Evolutionary conservation across 2,329 filamentous ascomycete genomes (phyloP).

Genomic region (Ophiocordyceps sinensis): DNA sequence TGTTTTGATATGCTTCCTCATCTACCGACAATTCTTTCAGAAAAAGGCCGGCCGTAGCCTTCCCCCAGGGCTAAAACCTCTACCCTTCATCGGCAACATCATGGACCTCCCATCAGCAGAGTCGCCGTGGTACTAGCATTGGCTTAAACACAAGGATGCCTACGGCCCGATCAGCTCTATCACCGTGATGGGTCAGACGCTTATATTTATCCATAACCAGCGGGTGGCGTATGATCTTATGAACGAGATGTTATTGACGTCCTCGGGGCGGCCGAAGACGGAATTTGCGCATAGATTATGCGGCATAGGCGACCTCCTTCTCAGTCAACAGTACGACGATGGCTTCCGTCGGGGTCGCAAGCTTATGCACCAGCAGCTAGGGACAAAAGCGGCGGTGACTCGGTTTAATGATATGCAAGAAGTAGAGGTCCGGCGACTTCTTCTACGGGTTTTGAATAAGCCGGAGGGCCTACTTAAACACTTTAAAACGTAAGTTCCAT

Average conservation of each 20-base stretch:
- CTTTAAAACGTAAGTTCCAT: neutral
- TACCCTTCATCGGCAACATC: neutral
- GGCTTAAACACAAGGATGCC: neutral
- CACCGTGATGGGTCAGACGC: neutral
- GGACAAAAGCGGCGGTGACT: neutral
- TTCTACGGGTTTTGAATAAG: neutral
- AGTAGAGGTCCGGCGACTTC: neutral
- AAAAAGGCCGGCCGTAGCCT: too few species aligned
- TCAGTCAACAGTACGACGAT: neutral
- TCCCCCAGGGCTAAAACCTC: neutral
- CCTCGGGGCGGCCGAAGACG: neutral
- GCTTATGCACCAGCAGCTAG: neutral
- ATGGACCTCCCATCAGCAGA: neutral
- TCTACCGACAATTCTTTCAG: too few species aligned
- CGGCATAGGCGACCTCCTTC: neutral
- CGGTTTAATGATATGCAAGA: neutral
- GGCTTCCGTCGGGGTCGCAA: neutral
- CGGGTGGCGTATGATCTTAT: neutral
- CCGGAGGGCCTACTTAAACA: neutral
- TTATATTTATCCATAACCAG: neutral
- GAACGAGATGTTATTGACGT: neutral
- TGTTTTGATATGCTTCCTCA: too few species aligned
- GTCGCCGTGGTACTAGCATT: neutral
- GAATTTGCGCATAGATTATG: neutral
- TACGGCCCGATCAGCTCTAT: neutral